Base-by-base conservation (phyloP, 495 filamentous ascomycete species). In the Penicillium parvum region DNA sequence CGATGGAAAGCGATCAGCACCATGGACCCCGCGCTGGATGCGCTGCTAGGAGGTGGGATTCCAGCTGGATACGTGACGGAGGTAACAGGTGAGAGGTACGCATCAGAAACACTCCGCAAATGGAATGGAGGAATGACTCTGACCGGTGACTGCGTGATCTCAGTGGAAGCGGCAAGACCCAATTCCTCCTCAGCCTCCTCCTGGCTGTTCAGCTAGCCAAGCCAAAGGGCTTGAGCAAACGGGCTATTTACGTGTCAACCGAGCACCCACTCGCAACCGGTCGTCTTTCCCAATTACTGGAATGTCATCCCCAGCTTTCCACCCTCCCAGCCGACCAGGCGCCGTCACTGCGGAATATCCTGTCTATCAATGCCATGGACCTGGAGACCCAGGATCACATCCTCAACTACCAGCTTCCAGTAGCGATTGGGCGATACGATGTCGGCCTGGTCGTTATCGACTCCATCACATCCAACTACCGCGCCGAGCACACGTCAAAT, bases 331-430 rank as follows among this genome's bases (percentile, higher is more conserved):
- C 63, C 11, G 40, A 65, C 30, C 46, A 73, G 16, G 66, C 71
- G 34, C 86, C 86, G 3, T 84, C 86, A 0, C 72, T 95, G 4
- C 72, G 61, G 55, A 68, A 71, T 43, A 79, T 96, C 60, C 72
- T 88, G 50, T 84, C 81, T 55, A 86, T 94, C 58, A 77, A 81
- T 40, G 90, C 87, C n/a, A 84, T 84, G 26, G 91, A 97, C 63
- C 79, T 98, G 38, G 94, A 98, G 61, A 81, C 85, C 3, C 92
- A 98, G 67, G 90, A 96, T 43, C 92, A 97, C 64, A 96, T 97
- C 57, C 69, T 96, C 7, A 81, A 77, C 37, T 96, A 84, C 68
- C 92, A 97, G 60, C 79, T 96, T 1, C 91, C 92, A 14, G 82
- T 94, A 7, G 81, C 85, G n/a, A 77, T 96, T 5, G 53, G 74